Percentiles rank a stretch among this genome's conserved stretches.
These are phyloP conservation scores for Pyricularia grisea DNA, from an alignment of 2,329 filamentous ascomycete genomes.

Conservation along the genomic window DNA sequence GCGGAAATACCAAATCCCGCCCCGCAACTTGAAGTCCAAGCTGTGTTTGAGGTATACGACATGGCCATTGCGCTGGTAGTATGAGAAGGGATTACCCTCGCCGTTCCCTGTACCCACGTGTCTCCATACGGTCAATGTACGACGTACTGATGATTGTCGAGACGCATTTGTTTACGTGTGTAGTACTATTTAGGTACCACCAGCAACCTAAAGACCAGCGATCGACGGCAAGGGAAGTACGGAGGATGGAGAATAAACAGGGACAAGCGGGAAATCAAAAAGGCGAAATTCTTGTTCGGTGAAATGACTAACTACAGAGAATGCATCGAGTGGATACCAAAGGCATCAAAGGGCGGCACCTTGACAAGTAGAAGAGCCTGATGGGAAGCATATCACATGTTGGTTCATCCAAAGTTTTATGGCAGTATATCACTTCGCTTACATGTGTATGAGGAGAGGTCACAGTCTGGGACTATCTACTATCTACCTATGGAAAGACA, in stretches of 20 bases:
- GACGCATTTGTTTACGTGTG: too few species aligned
- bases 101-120: background rate
- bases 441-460: background rate
- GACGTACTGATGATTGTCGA: background rate
- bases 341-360: too few species aligned
- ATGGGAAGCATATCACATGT: background rate
- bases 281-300: background rate
- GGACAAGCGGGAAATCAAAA: background rate
- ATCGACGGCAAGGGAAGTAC: background rate
- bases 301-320: background rate
- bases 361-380: background rate
- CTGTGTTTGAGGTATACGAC: background rate
- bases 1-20: background rate
- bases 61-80: background rate
- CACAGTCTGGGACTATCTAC: background rate
- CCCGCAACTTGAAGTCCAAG: background rate
- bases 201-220: background rate
- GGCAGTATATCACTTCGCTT: background rate
- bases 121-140: background rate
- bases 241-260: background rate
- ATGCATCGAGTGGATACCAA: background rate
- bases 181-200: background rate
- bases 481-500: background rate
- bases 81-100: background rate
- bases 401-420: background rate